Percentiles rank a stretch among this genome's conserved stretches.
phyloP scores from a whole-genome alignment of 1,284 basidiomycete species.

The Trichosporon sp. region DNA sequence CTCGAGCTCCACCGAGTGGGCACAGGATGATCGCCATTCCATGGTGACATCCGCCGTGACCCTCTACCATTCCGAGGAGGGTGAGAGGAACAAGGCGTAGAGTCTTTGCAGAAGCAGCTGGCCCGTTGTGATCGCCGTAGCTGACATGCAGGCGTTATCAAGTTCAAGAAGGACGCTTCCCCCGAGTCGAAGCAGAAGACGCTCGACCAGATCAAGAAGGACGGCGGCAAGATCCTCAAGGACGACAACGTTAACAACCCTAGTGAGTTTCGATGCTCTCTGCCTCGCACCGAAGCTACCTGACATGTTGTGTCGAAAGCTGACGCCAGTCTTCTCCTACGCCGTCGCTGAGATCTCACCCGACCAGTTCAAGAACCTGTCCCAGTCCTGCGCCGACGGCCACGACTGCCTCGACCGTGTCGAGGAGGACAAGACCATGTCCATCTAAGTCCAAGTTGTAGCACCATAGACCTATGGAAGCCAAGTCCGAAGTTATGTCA shows the following conservation, averaged over 20 bases:
- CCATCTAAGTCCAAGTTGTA: neutral
- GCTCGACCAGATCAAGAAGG: slow-evolving; percentile 3
- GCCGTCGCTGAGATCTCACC: slow-evolving; percentile 5
- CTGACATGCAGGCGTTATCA: neutral
- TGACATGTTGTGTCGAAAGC: neutral
- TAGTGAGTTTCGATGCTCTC: neutral
- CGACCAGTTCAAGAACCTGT: slow-evolving; percentile 3
- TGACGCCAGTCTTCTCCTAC: slow-evolving; percentile 14
- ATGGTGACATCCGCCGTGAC: neutral
- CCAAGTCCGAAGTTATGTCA: neutral
- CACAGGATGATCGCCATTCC: neutral
- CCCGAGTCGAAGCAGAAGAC: slow-evolving; percentile 16
- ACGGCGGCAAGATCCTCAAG: slow-evolving; percentile 16
- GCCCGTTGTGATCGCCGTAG: neutral
- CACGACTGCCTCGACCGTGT: slow-evolving; percentile 13
- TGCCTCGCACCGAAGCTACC: no score
- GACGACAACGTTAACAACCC: slow-evolving; percentile 20
- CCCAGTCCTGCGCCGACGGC: neutral
- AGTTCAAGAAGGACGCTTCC: slow-evolving; percentile 18
- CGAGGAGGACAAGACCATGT: slow-evolving; percentile 17
- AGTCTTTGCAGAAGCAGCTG: neutral
- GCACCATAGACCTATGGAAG: slow-evolving; percentile 5
- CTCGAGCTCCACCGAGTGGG: neutral
- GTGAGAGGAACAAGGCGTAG: no score
- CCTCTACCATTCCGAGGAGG: neutral